Base-by-base conservation (phyloP, 805 yeast species). In the Schizosaccharomyces osmophilus region DNA sequence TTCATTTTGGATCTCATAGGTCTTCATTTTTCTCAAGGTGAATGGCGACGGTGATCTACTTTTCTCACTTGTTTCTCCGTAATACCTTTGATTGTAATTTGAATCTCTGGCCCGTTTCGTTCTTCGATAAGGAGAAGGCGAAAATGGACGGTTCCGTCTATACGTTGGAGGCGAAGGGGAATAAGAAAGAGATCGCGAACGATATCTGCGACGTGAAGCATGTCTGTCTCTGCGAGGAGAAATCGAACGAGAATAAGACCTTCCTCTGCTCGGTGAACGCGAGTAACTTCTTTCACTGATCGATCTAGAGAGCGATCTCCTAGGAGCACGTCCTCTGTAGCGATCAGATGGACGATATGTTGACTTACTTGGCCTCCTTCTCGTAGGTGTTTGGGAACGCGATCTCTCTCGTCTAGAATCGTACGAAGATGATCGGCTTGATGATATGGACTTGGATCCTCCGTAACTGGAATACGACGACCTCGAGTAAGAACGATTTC, bases 151-250 rank as follows among this genome's bases (percentile, higher is more conserved):
- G 24, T 11, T 8, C 11, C 36, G 22, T 29, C 17, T 22, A 51
- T 29, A 19, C 29, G 31, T 26, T 8, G 60, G 13, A 41, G 29
- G 60, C 6, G 59, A 55, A 26, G 36, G 63, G 26, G 61, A 39
- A 3, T 48, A 59, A 32, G 63, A 64, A 32, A 62, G 59, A 29
- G 68, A 59, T 60, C 69, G 63, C 22, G 72, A 65, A 13, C 22
- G 59, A 54, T 19, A 39, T 19, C 26, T 48, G 51, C 59, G 39
- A 24, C 59, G 51, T 26, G 63, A 58, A 32, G 58, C 58, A 55
- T 61, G 32, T 4, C 42, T 59, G 11, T 45, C 45, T 22, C 63
- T 32, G 13, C 63, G 39, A 17, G 45, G 42, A 48, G 63, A 59
- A 48, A 68, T 63, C 2, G 71, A 68, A 43, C 60, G 43, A 13